phyloP scores from a whole-genome alignment of 2,329 filamentous ascomycete genomes.

The Verticillium tricorpus region DNA sequence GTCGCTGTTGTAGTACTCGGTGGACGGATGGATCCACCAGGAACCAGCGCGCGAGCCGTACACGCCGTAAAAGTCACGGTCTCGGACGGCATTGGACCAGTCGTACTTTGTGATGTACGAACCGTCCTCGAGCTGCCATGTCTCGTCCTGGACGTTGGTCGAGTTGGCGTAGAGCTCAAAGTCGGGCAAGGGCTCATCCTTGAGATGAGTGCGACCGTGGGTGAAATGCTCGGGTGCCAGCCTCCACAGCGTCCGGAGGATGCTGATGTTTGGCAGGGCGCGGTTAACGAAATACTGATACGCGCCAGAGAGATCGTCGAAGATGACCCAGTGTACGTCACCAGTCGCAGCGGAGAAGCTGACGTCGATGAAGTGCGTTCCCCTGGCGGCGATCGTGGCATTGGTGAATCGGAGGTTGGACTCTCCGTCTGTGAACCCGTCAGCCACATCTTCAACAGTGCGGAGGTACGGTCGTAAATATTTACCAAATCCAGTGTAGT shows the following conservation, averaged over 20 bases:
- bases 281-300: conserved; percentile 14
- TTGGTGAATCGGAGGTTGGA: conserved; percentile 8
- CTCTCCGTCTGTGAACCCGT: conserved; percentile 7
- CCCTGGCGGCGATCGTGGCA: conserved; percentile 7
- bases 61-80: conserved; percentile 11
- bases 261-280: conserved; percentile 10
- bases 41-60: conserved; percentile 9
- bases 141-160: conserved; percentile 13
- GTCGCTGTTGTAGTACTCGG: conserved; percentile 11
- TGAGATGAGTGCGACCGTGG: conserved; percentile 10
- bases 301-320: conserved; percentile 10
- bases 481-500: conserved; percentile 9
- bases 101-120: conserved; percentile 12
- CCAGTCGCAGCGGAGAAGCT: conserved; percentile 9
- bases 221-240: conserved; percentile 8
- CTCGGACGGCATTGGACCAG: conserved; percentile 11
- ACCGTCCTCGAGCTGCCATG: conserved; percentile 9
- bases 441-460: background rate
- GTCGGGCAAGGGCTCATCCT: conserved; percentile 10
- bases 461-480: background rate
- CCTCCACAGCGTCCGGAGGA: conserved; percentile 10
- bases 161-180: conserved; percentile 10
- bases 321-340: conserved; percentile 12
- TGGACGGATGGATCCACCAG: conserved; percentile 10
- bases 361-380: conserved; percentile 10